Conservation (phyloP, 1,284 basidiomycete genomes). For the Phenoliferia sp. region DNA sequence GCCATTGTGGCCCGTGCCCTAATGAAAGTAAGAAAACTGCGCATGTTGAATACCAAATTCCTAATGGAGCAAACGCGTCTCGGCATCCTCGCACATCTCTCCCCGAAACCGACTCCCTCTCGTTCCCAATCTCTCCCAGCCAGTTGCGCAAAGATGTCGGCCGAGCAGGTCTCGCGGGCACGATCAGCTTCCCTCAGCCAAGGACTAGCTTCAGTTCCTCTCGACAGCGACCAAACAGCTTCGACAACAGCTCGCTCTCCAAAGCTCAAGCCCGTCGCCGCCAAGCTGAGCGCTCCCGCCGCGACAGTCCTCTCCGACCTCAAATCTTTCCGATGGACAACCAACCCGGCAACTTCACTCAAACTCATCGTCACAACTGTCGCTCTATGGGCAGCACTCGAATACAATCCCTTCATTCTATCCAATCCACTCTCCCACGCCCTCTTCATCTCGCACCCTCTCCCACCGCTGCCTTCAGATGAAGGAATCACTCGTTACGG, state of each 20-base stretch:
- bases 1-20: no score
- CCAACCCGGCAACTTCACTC: conserved; percentile 17
- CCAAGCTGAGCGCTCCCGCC: background rate
- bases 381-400: conserved; percentile 15
- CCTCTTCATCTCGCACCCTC: conserved; percentile 68
- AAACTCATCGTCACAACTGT: conserved; percentile 15
- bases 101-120: no score
- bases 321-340: conserved; percentile 22
- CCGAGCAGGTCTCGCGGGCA: background rate
- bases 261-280: background rate
- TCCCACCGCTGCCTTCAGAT: conserved; percentile 46
- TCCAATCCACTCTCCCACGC: conserved; percentile 71
- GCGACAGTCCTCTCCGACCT: background rate
- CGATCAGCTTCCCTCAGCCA: background rate
- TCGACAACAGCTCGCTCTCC: background rate
- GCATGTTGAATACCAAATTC: no score
- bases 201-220: background rate
- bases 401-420: conserved; percentile 1
- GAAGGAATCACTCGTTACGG: conserved; percentile 59
- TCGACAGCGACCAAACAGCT: background rate
- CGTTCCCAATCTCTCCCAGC: no score
- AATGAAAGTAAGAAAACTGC: no score
- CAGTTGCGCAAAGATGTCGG: background rate
- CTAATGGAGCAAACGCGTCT: no score
- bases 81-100: no score